A percentile compares a stretch with the other conserved stretches of the same genome.
phyloP scores from a whole-genome alignment of 768 basidiomycete genomes.

The Psilocybe cyanescens region DNA sequence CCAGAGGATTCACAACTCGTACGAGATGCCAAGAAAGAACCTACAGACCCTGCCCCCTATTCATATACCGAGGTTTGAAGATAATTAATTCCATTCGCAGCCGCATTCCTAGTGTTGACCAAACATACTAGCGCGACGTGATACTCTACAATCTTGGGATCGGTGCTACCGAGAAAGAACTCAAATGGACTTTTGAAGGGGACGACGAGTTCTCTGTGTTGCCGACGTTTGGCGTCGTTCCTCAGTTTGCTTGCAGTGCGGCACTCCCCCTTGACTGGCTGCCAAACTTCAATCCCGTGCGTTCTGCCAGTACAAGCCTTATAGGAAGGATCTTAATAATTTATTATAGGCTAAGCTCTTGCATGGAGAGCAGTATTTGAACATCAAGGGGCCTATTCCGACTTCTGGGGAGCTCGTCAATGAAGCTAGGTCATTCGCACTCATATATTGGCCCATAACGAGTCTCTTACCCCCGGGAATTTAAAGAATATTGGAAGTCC shows the following conservation, averaged over 20 bases:
- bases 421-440: constrained; percentile 60
- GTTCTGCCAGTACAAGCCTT: background rate
- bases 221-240: constrained; percentile 95
- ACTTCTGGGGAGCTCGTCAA: constrained; percentile 81
- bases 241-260: constrained; percentile 79
- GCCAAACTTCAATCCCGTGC: constrained; percentile 92
- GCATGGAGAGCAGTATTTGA: constrained; percentile 96
- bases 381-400: constrained; percentile 86
- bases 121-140: constrained; percentile 65
- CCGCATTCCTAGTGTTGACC: background rate
- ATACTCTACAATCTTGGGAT: constrained; percentile 95
- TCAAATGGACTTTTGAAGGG: constrained; percentile 91
- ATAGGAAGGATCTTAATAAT: background rate
- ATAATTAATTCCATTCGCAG: background rate
- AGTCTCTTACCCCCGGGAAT: background rate
- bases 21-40: constrained; percentile 73
- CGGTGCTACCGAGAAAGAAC: constrained; percentile 91
- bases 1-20: constrained; percentile 85
- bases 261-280: constrained; percentile 77
- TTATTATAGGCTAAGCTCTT: constrained; percentile 82
- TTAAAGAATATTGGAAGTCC: constrained; percentile 71
- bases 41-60: constrained; percentile 60
- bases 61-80: constrained; percentile 68
- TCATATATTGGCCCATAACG: background rate
- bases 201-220: constrained; percentile 84